phyloP scores from a whole-genome alignment of 2,329 filamentous ascomycete species.

The Epichloe sylvatica region DNA sequence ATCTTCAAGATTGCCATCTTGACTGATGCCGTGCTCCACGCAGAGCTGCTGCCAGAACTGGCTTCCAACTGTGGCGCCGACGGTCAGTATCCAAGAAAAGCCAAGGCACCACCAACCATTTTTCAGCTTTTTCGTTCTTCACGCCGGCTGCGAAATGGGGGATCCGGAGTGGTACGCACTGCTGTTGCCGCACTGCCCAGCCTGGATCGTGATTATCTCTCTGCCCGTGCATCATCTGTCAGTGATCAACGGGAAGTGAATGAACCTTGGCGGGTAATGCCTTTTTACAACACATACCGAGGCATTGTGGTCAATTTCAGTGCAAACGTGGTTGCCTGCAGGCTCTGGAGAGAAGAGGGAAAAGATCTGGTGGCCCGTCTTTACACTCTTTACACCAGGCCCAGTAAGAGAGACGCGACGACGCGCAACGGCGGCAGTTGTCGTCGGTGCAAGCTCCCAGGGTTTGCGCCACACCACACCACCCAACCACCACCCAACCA shows the following conservation, averaged over 20 bases:
- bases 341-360: too few species aligned
- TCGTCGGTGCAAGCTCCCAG: too few species aligned
- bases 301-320: constrained; percentile 12
- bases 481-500: background rate
- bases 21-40: constrained; percentile 93
- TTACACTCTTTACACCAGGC: background rate
- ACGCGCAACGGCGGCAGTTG: constrained; percentile 2
- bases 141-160: too few species aligned
- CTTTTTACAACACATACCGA: constrained; percentile 8
- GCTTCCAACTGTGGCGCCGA: constrained; percentile 55
- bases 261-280: background rate
- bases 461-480: too few species aligned
- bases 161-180: constrained; percentile 45
- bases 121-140: background rate
- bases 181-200: constrained; percentile 98
- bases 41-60: constrained; percentile 99
- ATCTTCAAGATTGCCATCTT: constrained; percentile 92
- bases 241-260: constrained; percentile 3
- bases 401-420: constrained; percentile 2
- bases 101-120: background rate
- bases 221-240: constrained; percentile 29
- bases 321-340: background rate
- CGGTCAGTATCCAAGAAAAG: constrained; percentile 1
- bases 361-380: background rate
- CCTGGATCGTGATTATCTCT: constrained; percentile 98